Percentiles rank a stretch among this genome's conserved stretches.
Evolutionary conservation across 257 asterid genomes (phyloP).

Genomic region (Pogostemon cablin): DNA sequence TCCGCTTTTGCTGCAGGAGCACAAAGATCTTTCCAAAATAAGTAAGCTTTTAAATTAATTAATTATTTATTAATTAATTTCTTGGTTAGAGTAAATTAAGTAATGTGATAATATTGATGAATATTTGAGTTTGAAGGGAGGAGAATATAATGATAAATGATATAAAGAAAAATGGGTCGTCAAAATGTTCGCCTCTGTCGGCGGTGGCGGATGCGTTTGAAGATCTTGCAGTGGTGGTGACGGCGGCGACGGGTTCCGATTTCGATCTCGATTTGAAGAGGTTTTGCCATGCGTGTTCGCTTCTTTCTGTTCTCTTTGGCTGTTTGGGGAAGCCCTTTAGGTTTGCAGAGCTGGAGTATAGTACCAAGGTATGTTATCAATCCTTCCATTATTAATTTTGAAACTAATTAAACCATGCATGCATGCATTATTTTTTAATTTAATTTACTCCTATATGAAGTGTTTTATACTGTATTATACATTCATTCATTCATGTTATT

Average conservation of each 20-base stretch:
- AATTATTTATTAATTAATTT: no score
- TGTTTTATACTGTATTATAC: no score
- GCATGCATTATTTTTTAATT: no score
- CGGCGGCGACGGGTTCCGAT: slow-evolving; percentile 38
- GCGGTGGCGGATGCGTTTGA: slow-evolving; percentile 91
- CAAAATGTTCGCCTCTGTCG: slow-evolving; percentile 56
- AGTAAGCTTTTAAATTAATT: slow-evolving; percentile 34
- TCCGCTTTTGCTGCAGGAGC: slow-evolving; percentile 47
- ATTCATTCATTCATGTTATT: no score
- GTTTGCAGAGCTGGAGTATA: slow-evolving; percentile 87
- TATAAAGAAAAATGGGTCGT: slow-evolving; percentile 42
- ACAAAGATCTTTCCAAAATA: slow-evolving; percentile 38
- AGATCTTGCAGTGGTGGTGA: slow-evolving; percentile 55
- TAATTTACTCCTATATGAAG: no score
- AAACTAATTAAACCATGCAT: no score
- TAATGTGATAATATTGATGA: background rate
- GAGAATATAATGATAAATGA: slow-evolving; percentile 29
- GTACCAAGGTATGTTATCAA: slow-evolving; percentile 57
- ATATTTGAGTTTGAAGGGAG: slow-evolving; percentile 45
- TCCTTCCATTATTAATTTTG: no score
- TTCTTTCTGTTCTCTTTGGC: slow-evolving; percentile 80
- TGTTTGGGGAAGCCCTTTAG: slow-evolving; percentile 85
- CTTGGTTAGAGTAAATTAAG: background rate
- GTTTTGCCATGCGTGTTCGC: slow-evolving; percentile 82
- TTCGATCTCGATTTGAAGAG: slow-evolving; percentile 66